A percentile compares a stretch with the other conserved stretches of the same genome.
Evolutionary conservation across 2,329 filamentous ascomycete species (phyloP).

Genomic region (Trichocomaceae sp.): DNA sequence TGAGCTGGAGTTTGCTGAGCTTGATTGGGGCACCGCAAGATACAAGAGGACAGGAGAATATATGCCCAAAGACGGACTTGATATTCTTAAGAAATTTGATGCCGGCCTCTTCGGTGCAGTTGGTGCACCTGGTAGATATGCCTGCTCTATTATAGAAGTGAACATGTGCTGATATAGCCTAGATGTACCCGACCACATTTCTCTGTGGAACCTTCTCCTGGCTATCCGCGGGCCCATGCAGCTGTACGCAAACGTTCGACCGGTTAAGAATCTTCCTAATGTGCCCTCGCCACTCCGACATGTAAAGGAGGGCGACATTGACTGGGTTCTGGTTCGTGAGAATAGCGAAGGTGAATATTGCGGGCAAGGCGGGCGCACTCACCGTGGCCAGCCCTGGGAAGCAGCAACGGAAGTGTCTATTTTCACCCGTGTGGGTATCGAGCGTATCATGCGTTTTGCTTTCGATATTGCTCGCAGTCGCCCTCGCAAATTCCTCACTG

Average conservation of each 20-base stretch:
- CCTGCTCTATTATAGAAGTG: neutral
- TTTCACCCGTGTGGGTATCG: constrained; percentile 48
- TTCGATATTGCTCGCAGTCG: constrained; percentile 47
- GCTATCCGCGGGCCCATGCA: constrained; percentile 52
- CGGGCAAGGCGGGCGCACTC: constrained; percentile 49
- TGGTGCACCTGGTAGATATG: constrained; percentile 45
- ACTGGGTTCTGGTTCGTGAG: constrained; percentile 52
- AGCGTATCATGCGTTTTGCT: constrained; percentile 48
- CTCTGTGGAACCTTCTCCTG: constrained; percentile 43
- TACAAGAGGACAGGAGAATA: constrained; percentile 49
- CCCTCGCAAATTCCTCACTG: constrained; percentile 44
- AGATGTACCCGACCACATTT: constrained; percentile 13
- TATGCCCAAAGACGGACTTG: constrained; percentile 46
- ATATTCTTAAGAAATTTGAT: constrained; percentile 47
- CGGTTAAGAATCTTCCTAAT: constrained; percentile 48
- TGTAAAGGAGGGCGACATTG: constrained; percentile 43
- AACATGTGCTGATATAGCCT: neutral
- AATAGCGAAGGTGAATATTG: constrained; percentile 53
- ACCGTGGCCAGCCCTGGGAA: constrained; percentile 47
- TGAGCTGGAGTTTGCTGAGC: constrained; percentile 13
- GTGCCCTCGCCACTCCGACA: constrained; percentile 46
- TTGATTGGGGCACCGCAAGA: constrained; percentile 43
- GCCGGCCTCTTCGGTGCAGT: constrained; percentile 56
- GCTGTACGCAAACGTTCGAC: constrained; percentile 53
- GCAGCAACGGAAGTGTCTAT: constrained; percentile 48